Conservation (phyloP, 768 basidiomycete genomes). For the Hortiboletus campestris region DNA sequence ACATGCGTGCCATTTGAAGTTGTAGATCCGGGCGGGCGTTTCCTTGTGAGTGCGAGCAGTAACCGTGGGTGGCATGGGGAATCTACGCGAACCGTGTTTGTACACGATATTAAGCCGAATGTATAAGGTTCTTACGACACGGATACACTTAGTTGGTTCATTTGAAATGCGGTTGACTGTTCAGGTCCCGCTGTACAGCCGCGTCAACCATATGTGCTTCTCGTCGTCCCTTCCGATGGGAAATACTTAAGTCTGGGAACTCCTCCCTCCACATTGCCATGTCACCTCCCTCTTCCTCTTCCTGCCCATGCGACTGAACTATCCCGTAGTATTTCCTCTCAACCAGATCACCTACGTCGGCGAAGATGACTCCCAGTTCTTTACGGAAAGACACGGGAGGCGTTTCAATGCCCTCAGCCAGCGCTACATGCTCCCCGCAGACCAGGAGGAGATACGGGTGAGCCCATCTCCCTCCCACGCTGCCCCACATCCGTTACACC, state of each 20-base stretch:
- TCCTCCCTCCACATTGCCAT: slow-evolving; percentile 12
- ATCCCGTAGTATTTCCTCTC: slow-evolving; percentile 34
- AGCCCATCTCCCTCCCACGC: slow-evolving; percentile 1
- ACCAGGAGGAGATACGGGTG: slow-evolving; percentile 65
- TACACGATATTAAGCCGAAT: slow-evolving; percentile 76
- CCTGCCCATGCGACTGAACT: slow-evolving; percentile 29
- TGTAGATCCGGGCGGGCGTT: slow-evolving; percentile 79
- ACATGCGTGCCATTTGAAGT: slow-evolving; percentile 46
- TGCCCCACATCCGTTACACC: neutral
- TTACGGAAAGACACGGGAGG: slow-evolving; percentile 51
- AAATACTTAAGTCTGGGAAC: slow-evolving; percentile 27
- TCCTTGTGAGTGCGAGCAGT: slow-evolving; percentile 89
- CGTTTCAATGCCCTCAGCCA: slow-evolving; percentile 54
- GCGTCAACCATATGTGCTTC: slow-evolving; percentile 29
- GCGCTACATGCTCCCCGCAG: slow-evolving; percentile 63
- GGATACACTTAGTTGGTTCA: slow-evolving; percentile 22
- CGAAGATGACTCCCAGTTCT: slow-evolving; percentile 50
- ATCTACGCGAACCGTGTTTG: slow-evolving; percentile 83
- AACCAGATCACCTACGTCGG: slow-evolving; percentile 39
- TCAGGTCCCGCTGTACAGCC: slow-evolving; percentile 36
- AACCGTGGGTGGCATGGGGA: slow-evolving; percentile 95
- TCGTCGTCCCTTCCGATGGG: slow-evolving; percentile 32
- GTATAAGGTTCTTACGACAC: slow-evolving; percentile 34
- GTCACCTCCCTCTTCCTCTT: slow-evolving; percentile 12
- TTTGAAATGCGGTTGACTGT: slow-evolving; percentile 27